A percentile compares a stretch with the other conserved stretches of the same genome.
Evolutionary conservation across 1,284 basidiomycete species (phyloP).

Genomic region (Tilletia walkeri): DNA sequence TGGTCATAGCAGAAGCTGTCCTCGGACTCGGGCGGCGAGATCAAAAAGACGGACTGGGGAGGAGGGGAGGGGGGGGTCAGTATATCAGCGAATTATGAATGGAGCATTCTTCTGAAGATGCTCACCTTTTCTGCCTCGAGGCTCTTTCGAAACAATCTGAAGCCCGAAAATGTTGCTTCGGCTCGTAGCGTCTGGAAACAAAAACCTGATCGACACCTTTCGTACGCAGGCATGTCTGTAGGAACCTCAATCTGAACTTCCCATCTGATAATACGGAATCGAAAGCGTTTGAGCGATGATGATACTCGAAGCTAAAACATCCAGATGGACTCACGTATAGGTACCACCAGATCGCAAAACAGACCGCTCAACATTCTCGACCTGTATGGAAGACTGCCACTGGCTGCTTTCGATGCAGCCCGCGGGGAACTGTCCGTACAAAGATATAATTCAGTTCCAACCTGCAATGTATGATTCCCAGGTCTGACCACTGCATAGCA

Average conservation of each 20-base stretch:
- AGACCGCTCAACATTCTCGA: not conserved
- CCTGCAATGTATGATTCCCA: too few species aligned
- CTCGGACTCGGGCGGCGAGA: slow-evolving; percentile 26
- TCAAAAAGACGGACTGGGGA: slow-evolving; percentile 25
- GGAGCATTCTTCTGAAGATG: too few species aligned
- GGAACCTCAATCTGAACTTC: not conserved
- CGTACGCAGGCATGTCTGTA: not conserved
- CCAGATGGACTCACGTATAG: not conserved
- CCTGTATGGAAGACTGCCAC: not conserved
- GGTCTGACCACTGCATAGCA: not conserved
- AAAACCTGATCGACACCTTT: slow-evolving; percentile 5
- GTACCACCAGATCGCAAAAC: not conserved
- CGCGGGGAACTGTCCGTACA: not conserved
- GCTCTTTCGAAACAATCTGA: slow-evolving; percentile 25
- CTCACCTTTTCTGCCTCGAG: slow-evolving; percentile 28
- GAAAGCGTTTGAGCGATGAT: not conserved
- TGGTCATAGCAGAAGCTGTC: slow-evolving; percentile 35
- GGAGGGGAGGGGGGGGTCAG: not conserved
- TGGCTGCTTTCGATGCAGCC: not conserved
- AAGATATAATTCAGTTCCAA: not conserved
- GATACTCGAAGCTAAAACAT: not conserved
- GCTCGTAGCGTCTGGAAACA: not conserved
- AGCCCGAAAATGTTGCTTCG: not conserved
- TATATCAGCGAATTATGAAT: too few species aligned
- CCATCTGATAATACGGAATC: not conserved